These are phyloP conservation scores for Fusarium praegraminearum DNA, from an alignment of 2,329 filamentous ascomycete species.

Conservation along the genomic window DNA sequence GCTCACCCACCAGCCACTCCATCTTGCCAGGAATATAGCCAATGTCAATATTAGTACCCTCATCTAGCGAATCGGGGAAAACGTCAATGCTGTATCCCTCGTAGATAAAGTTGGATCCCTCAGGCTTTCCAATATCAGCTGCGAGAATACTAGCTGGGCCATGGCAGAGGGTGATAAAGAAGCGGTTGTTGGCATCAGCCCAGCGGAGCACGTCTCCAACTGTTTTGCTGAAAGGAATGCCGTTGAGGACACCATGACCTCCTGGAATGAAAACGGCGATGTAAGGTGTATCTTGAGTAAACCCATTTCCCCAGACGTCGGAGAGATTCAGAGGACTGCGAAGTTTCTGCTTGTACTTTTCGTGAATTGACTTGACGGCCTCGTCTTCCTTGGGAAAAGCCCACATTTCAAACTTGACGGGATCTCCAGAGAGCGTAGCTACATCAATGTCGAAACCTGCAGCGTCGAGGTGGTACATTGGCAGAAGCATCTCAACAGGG, in stretches of 20 bases:
- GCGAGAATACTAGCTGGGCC: background rate
- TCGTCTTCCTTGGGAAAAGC: slow-evolving; percentile 7
- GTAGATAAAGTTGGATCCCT: slow-evolving; percentile 4
- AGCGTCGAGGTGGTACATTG: slow-evolving; percentile 4
- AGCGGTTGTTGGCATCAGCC: background rate
- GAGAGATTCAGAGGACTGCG: background rate
- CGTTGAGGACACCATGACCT: background rate
- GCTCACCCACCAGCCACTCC: background rate
- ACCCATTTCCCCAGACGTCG: background rate
- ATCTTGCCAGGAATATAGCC: slow-evolving; percentile 15
- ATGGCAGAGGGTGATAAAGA: slow-evolving; percentile 1
- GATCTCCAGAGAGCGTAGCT: background rate
- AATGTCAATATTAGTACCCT: background rate
- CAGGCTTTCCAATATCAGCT: background rate
- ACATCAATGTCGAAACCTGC: slow-evolving; percentile 4
- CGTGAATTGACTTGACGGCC: background rate
- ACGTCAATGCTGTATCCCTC: slow-evolving; percentile 2
- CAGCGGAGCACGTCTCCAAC: background rate
- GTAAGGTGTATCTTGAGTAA: background rate
- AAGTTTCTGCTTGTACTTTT: slow-evolving; percentile 7
- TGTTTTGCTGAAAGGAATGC: slow-evolving; percentile 3
- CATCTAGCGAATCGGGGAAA: background rate
- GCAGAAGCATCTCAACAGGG: slow-evolving; percentile 8
- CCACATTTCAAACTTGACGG: slow-evolving; percentile 14
- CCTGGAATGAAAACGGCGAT: background rate